These are phyloP conservation scores for Hypomyces perniciosus DNA, from an alignment of 2,329 filamentous ascomycete genomes.

Conservation along the genomic window DNA sequence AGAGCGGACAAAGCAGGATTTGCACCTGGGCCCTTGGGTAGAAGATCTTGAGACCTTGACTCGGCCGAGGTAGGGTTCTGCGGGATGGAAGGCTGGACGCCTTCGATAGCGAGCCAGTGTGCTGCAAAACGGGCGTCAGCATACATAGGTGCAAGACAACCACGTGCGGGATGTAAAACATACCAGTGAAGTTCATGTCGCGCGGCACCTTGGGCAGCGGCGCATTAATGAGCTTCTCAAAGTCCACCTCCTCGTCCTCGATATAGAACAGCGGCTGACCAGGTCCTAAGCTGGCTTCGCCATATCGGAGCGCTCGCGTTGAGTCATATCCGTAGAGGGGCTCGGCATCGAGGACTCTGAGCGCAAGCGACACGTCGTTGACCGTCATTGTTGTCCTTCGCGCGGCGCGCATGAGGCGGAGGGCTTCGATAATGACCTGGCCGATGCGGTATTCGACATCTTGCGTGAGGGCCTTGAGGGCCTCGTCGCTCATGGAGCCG, in stretches of 20 bases:
- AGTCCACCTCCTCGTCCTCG: conserved; percentile 97
- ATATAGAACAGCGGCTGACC: conserved; percentile 96
- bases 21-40: conserved; percentile 83
- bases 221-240: conserved; percentile 97
- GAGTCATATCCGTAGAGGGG: conserved; percentile 96
- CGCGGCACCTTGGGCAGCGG: conserved; percentile 90
- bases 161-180: conserved; percentile 16
- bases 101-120: conserved; percentile 96
- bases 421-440: conserved; percentile 86
- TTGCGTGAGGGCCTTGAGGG: conserved; percentile 78
- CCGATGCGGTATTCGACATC: conserved; percentile 94
- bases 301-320: conserved; percentile 79
- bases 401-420: conserved; percentile 92
- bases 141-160: too few relatives aligned
- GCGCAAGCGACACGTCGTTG: conserved; percentile 80
- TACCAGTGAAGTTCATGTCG: conserved; percentile 87
- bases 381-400: conserved; percentile 83
- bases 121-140: conserved; percentile 43
- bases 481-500: conserved; percentile 71
- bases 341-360: conserved; percentile 84
- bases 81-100: conserved; percentile 91
- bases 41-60: conserved; percentile 73
- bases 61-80: conserved; percentile 90
- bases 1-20: conserved; percentile 77
- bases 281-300: conserved; percentile 87